Conservation (phyloP, 2,329 filamentous ascomycete species). For the Bertia moriformis region DNA sequence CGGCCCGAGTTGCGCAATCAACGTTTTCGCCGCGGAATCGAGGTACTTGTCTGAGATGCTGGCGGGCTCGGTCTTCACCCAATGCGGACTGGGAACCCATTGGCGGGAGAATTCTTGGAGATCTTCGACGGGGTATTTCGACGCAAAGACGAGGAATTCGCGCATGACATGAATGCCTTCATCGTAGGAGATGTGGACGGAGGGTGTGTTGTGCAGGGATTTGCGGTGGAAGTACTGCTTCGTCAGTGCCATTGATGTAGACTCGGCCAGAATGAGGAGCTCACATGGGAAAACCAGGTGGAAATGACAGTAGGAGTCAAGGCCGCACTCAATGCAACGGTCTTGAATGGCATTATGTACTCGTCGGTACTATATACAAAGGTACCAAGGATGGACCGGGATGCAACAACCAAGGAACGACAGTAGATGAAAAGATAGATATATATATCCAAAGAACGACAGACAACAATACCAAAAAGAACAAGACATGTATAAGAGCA, state of each 20-base stretch:
- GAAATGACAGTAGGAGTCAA: conserved; percentile 78
- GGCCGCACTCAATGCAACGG: conserved; percentile 65
- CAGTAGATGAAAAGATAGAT: too few relatives aligned
- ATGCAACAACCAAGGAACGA: too few relatives aligned
- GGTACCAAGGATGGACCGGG: too few relatives aligned
- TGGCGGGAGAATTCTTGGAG: conserved; percentile 81
- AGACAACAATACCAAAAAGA: too few relatives aligned
- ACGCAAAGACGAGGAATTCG: conserved; percentile 70
- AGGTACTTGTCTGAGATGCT: conserved; percentile 52
- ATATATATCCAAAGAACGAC: too few relatives aligned
- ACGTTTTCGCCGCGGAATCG: conserved; percentile 45
- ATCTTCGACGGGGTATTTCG: conserved; percentile 83
- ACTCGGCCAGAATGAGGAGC: conserved; percentile 13
- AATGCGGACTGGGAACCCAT: conserved; percentile 78
- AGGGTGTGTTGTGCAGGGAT: conserved; percentile 63
- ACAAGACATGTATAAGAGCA: too few relatives aligned
- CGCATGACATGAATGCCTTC: conserved; percentile 80
- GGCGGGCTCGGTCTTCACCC: conserved; percentile 66
- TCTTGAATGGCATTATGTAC: conserved; percentile 48
- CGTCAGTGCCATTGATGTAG: neutral
- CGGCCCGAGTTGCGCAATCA: conserved; percentile 63
- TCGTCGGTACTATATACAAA: conserved; percentile 4
- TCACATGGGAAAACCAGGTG: conserved; percentile 74
- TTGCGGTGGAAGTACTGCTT: conserved; percentile 60
- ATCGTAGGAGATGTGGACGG: conserved; percentile 83